Evolutionary conservation across 768 basidiomycete genomes (phyloP).

Genomic region (Rhizopogon vulgaris): DNA sequence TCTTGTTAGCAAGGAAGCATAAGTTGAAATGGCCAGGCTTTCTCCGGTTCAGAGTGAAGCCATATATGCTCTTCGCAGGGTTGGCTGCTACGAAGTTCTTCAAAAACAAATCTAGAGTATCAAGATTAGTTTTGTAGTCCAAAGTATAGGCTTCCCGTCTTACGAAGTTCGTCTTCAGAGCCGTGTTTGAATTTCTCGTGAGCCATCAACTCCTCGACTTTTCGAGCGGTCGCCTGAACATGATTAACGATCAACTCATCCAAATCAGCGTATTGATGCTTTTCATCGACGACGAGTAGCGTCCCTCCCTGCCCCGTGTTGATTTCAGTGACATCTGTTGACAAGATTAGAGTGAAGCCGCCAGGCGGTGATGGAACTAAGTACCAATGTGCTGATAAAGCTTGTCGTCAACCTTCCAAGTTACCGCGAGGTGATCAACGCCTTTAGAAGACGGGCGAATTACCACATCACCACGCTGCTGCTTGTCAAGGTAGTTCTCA

Average conservation of each 20-base stretch:
- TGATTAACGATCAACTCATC: conserved; percentile 98
- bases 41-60: conserved; percentile 86
- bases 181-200: conserved; percentile 94
- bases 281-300: conserved; percentile 66
- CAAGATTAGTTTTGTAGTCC: background rate
- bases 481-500: conserved; percentile 81
- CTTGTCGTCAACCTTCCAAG: conserved; percentile 97
- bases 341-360: conserved; percentile 6
- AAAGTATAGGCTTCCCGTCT: conserved; percentile 27
- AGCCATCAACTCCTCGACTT: conserved; percentile 90
- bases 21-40: conserved; percentile 91
- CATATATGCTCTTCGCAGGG: conserved; percentile 92
- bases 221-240: conserved; percentile 87
- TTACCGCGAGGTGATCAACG: conserved; percentile 87
- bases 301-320: conserved; percentile 67
- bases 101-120: conserved; percentile 65
- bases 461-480: conserved; percentile 93
- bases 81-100: conserved; percentile 91
- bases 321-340: conserved; percentile 72
- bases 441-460: conserved; percentile 96
- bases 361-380: conserved; percentile 16
- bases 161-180: conserved; percentile 85
- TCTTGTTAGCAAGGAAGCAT: conserved; percentile 89
- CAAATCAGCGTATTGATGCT: conserved; percentile 85
- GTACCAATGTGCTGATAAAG: conserved; percentile 94